Evolutionary conservation across 768 basidiomycete species (phyloP).

Genomic region (Pleurotus giganteus): DNA sequence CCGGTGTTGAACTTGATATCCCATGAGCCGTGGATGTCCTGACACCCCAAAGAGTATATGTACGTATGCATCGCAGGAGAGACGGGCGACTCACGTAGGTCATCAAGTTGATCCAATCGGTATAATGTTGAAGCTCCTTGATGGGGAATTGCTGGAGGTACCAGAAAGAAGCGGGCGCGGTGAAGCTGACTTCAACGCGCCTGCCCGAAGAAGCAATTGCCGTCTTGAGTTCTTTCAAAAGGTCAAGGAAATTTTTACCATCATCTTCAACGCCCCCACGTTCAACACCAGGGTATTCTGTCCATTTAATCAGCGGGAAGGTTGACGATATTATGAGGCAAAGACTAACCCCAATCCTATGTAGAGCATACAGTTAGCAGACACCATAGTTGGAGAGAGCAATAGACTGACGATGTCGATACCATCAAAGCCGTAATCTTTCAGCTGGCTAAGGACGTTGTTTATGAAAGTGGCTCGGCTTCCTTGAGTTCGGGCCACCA

Average conservation of each 20-base stretch:
- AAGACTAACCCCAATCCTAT: background rate
- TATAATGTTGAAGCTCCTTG: constrained; percentile 1
- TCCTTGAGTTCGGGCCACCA: background rate
- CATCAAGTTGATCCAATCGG: constrained; percentile 12
- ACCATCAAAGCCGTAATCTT: background rate
- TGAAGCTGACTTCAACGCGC: background rate
- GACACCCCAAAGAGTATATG: too few relatives aligned
- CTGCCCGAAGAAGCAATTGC: background rate
- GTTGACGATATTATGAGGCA: background rate
- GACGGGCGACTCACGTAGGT: background rate
- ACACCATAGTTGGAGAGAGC: too few relatives aligned
- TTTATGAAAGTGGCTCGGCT: background rate
- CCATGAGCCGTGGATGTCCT: constrained; percentile 10
- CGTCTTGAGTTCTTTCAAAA: background rate
- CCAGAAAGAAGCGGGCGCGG: background rate
- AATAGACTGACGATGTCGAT: background rate
- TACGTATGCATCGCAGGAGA: background rate
- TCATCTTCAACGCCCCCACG: background rate
- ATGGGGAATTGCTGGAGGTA: constrained; percentile 9
- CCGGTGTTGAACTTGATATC: constrained; percentile 11
- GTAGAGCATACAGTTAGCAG: background rate
- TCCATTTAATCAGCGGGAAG: background rate
- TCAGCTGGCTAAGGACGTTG: background rate
- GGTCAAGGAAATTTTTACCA: background rate
- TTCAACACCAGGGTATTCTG: background rate